Evolutionary conservation across 176 grass and related monocot species (phyloP).

Genomic region (Zea luxurians): DNA sequence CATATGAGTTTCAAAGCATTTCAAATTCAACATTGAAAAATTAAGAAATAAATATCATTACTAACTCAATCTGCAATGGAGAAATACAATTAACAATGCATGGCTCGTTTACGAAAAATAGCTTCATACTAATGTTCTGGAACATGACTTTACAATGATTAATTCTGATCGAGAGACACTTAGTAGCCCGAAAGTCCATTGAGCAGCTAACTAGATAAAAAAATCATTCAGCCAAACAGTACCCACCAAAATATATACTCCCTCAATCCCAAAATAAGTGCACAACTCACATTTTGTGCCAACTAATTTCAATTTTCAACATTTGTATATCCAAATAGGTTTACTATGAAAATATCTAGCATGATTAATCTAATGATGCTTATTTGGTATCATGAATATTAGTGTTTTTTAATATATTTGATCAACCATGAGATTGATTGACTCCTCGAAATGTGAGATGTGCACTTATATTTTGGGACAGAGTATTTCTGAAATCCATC

Average conservation of each 20-base stretch:
- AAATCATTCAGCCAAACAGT: background rate
- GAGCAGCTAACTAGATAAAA: background rate
- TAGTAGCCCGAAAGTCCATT: background rate
- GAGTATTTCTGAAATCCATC: background rate
- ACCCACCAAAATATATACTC: background rate
- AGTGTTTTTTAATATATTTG: background rate
- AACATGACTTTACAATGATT: background rate
- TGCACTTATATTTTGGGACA: background rate
- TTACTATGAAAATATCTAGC: background rate
- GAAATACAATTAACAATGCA: slow-evolving; percentile 8
- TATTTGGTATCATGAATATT: background rate
- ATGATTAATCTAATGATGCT: background rate
- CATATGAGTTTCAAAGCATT: slow-evolving; percentile 11
- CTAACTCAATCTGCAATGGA: background rate
- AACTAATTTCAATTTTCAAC: background rate
- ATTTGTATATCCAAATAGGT: background rate
- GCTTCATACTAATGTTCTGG: background rate
- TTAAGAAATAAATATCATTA: slow-evolving; percentile 7
- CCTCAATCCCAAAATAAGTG: background rate
- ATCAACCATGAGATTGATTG: background rate
- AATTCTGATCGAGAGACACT: background rate
- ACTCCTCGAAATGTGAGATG: background rate
- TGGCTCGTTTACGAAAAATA: background rate
- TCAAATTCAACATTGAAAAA: slow-evolving; percentile 30
- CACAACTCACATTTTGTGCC: background rate